These are phyloP conservation scores for Wallacemonas sp. DNA, from an alignment of 208 protist species.

Conservation along the genomic window DNA sequence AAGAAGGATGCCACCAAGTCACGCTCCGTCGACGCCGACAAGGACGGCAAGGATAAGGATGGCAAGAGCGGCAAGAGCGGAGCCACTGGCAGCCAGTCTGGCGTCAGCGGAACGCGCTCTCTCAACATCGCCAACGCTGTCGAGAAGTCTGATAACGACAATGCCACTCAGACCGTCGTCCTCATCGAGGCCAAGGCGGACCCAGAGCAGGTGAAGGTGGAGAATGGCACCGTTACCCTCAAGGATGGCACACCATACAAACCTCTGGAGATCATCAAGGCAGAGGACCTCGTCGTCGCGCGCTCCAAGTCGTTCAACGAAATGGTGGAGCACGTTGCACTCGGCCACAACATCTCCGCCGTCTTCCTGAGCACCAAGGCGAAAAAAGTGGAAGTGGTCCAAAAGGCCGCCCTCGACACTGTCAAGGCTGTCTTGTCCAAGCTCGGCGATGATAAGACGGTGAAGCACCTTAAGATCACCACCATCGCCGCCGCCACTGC, in stretches of 20 bases:
- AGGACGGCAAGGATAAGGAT: constrained; percentile 5
- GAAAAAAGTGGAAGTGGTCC: constrained; percentile 11
- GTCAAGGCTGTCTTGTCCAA: constrained; percentile 22
- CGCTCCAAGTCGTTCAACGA: background rate
- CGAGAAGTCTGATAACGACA: constrained; percentile 21
- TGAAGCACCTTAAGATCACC: constrained; percentile 27
- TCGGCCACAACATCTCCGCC: constrained; percentile 32
- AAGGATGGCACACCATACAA: background rate
- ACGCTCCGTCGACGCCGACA: background rate
- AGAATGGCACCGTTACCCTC: constrained; percentile 2
- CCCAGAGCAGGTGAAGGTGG: constrained; percentile 4
- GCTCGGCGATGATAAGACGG: constrained; percentile 21
- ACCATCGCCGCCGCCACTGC: constrained; percentile 37
- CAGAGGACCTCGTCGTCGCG: background rate
- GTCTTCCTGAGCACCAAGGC: constrained; percentile 23
- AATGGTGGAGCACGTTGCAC: constrained; percentile 22
- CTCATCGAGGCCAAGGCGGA: background rate
- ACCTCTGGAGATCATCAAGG: constrained; percentile 9
- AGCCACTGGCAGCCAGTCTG: background rate
- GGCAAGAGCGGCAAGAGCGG: constrained; percentile 1
- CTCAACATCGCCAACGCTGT: constrained; percentile 25
- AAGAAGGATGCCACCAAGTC: constrained; percentile 11
- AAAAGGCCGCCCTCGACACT: constrained; percentile 21
- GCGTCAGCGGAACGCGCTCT: constrained; percentile 6
- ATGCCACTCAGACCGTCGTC: constrained; percentile 21